phyloP scores from a whole-genome alignment of 495 filamentous ascomycete species.

The Aspergillus wentii region DNA sequence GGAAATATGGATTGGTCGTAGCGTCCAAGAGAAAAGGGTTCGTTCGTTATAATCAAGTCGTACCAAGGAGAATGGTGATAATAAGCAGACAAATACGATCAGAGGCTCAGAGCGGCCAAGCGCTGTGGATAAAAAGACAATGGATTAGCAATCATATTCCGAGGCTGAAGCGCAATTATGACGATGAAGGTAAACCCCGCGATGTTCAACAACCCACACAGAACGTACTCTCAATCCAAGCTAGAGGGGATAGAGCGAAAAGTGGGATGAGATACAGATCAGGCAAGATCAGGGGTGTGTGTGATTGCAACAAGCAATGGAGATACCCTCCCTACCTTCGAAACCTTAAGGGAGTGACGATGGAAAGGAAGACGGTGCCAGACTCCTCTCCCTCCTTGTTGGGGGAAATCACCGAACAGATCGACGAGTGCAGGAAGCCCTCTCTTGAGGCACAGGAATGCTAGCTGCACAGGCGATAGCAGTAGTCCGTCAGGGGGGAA shows the following conservation, averaged over 20 bases:
- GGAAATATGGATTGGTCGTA: background rate
- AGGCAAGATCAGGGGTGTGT: background rate
- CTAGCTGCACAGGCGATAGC: conserved; percentile 12
- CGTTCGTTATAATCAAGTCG: conserved; percentile 8
- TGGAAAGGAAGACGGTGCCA: conserved; percentile 13
- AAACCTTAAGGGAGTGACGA: conserved; percentile 26
- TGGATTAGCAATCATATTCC: conserved; percentile 21
- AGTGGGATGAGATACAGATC: background rate
- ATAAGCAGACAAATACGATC: conserved; percentile 9
- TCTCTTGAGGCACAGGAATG: conserved; percentile 4
- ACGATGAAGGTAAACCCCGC: background rate
- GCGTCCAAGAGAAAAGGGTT: background rate
- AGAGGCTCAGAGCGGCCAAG: conserved; percentile 27
- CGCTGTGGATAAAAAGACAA: conserved; percentile 18
- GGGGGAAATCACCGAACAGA: background rate
- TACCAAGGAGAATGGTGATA: conserved; percentile 5
- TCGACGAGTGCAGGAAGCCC: conserved; percentile 3
- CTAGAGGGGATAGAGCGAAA: background rate
- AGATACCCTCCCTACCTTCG: conserved; percentile 20
- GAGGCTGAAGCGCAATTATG: background rate
- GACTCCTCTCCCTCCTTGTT: conserved; percentile 1
- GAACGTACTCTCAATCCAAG: too few species aligned
- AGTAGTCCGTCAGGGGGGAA: conserved; percentile 13
- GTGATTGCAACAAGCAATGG: background rate
- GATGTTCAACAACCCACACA: background rate